Base-by-base conservation (phyloP, 1,139 yeast species). In the Protomyces macrosporus region DNA sequence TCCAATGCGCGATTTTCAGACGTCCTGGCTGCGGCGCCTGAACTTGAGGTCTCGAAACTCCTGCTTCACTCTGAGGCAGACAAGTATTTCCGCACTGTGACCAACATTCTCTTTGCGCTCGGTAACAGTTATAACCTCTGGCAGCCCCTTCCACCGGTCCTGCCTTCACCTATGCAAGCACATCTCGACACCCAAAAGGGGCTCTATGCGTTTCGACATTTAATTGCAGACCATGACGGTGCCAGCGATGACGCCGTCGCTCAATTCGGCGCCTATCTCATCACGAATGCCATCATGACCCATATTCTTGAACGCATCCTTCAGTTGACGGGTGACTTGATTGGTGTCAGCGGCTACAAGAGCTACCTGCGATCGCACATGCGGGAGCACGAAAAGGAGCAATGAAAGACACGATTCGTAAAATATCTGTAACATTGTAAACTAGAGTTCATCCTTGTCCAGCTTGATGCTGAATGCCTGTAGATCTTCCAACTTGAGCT, bases 211-310 rank as follows among this genome's bases (percentile, higher is more conserved):
- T 9, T 58, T 23, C 34, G 60, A 16, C 33, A 39, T 34, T 6
- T 33, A 14, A 42, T 58, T 35, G 35, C 30, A 5, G 34, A 34
- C n/a, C 50, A 53, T 6, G 56, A 40, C 10, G 40, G 10, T 7
- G 9, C 45, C 14, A 16, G n/a, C 14, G 56, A 45, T 6, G 62
- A 58, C 42, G 42, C 45, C 12, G 33, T 58, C 23, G 53, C 62
- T 6, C 62, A 58, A 14, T 52, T 52, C 23, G 55, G 56, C 6
- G 62, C 62, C 4, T 40, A 42, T 9, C 42, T 35, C n/a, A 51
- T 58, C 23, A 51, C 54, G 45, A 58, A 42, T 33, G 62, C 62
- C 23, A 53, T 58, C 36, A 58, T 58, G 62, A 51, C 62, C 36
- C 53, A 36, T n/a, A 39, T 35, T n/a, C 45, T 58, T 4, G 62